A percentile compares a stretch with the other conserved stretches of the same genome.
Evolutionary conservation across 2,329 filamentous ascomycete genomes (phyloP).

Genomic region (Xylariaceae sp.): DNA sequence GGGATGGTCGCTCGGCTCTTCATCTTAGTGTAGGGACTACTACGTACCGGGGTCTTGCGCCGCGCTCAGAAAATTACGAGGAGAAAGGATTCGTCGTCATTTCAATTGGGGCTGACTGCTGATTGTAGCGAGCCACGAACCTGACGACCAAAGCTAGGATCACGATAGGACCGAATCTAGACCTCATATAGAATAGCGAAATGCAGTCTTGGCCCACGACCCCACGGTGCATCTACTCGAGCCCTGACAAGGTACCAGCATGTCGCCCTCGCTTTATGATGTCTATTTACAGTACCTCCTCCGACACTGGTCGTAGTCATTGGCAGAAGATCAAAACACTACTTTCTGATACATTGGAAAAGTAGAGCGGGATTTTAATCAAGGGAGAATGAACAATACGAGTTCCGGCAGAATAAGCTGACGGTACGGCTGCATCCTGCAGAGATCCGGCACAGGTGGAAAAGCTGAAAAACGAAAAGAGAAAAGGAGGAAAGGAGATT

Average conservation of each 20-base stretch:
- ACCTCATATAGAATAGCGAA: constrained; percentile 10
- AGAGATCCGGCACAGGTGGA: no score
- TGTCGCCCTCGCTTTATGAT: no score
- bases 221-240: no score
- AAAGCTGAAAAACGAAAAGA: no score
- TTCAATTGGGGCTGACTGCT: constrained; percentile 6
- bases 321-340: no score
- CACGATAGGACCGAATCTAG: constrained; percentile 20
- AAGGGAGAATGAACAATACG: background rate
- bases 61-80: constrained; percentile 22
- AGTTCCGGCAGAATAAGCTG: constrained; percentile 4
- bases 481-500: no score
- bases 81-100: constrained; percentile 23
- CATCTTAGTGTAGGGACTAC: no score
- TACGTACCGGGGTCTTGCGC: background rate
- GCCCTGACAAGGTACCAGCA: no score
- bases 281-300: no score
- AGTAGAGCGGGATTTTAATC: background rate
- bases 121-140: constrained; percentile 11
- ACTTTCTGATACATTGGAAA: no score
- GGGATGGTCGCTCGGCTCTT: constrained; percentile 10
- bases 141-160: constrained; percentile 1
- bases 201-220: constrained; percentile 1
- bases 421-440: constrained; percentile 1
- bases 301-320: no score